Conservation (phyloP, 169 alveolate genomes). For the Sarcocystis neurona region DNA sequence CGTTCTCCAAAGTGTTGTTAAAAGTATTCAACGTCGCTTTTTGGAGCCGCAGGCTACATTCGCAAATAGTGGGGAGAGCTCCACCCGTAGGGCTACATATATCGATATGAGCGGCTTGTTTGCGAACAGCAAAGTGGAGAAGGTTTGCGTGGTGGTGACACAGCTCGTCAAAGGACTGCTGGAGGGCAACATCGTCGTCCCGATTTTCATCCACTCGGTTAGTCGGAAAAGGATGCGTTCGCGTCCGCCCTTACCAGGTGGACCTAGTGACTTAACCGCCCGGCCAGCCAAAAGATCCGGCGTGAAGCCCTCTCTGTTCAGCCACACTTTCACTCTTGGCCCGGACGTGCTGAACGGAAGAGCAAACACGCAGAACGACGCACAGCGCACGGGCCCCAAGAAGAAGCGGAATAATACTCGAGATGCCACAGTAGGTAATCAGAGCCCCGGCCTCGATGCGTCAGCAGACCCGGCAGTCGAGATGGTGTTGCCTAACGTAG, state of each 20-base stretch:
- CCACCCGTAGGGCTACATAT: not conserved
- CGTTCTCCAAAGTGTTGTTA: not conserved
- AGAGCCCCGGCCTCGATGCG: not conserved
- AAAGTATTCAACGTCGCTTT: not conserved
- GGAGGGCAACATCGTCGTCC: not conserved
- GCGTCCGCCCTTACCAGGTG: not conserved
- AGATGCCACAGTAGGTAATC: no score
- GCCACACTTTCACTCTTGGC: not conserved
- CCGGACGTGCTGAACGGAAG: no score
- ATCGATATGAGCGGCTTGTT: conserved; percentile 6
- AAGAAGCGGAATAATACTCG: no score
- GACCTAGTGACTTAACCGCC: not conserved
- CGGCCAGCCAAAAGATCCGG: no score
- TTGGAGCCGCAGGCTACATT: not conserved
- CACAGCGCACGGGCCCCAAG: no score
- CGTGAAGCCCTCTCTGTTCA: no score
- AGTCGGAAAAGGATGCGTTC: not conserved
- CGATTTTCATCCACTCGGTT: conserved; percentile 8
- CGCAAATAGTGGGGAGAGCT: not conserved
- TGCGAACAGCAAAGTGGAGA: conserved; percentile 2
- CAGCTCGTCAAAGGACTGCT: not conserved
- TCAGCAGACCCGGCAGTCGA: no score
- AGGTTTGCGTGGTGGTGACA: not conserved
- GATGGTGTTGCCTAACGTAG: not conserved
- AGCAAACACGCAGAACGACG: no score